Conservation (phyloP, 768 basidiomycete species). For the Pholiota conissans region DNA sequence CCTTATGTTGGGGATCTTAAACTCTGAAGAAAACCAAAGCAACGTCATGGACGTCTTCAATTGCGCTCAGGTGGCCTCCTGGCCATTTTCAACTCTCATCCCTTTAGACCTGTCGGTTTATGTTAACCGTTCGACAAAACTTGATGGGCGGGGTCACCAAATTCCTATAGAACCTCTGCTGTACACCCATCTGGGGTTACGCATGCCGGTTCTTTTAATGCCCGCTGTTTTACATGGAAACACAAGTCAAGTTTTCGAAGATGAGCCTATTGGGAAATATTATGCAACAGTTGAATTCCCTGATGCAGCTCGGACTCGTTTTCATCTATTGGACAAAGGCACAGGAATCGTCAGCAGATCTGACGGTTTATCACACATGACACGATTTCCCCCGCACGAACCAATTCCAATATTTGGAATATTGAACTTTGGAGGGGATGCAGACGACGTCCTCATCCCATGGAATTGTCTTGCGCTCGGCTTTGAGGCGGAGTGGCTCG, state of each 20-base stretch:
- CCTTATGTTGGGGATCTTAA: neutral
- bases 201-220: neutral
- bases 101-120: neutral
- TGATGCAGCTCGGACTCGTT: too few species aligned
- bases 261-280: neutral
- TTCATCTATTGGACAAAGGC: too few species aligned
- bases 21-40: neutral
- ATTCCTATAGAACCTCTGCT: neutral
- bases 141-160: neutral
- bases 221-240: neutral
- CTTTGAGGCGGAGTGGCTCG: neutral
- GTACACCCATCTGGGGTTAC: neutral
- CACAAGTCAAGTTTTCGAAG: neutral
- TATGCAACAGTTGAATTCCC: neutral
- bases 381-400: too few species aligned
- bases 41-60: neutral
- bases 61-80: neutral
- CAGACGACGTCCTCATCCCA: neutral
- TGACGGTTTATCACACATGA: too few species aligned
- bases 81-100: neutral
- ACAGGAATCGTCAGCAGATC: too few species aligned
- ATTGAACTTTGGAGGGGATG: neutral
- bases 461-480: neutral
- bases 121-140: neutral
- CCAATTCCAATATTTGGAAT: too few species aligned